phyloP scores from a whole-genome alignment of 1,284 basidiomycete species.

The Mycena citricolor region DNA sequence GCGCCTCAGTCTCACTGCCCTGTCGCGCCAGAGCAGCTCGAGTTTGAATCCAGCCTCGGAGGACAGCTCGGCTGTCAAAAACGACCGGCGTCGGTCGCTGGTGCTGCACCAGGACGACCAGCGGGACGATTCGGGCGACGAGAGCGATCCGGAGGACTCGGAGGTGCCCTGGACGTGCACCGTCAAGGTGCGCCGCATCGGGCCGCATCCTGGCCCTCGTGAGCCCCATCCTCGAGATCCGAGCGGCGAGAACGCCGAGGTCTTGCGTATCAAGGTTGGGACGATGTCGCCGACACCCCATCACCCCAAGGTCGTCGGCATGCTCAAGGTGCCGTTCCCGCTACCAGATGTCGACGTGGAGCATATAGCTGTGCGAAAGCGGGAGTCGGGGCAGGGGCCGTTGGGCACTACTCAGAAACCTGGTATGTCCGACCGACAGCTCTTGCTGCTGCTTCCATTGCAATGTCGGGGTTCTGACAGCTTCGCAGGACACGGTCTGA shows the following conservation, averaged over 20 bases:
- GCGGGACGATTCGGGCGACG: slow-evolving; percentile 48
- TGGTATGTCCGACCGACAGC: slow-evolving; percentile 1
- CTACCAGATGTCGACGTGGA: slow-evolving; percentile 77
- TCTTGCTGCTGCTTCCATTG: not conserved
- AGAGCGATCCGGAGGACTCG: slow-evolving; percentile 92
- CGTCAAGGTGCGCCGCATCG: slow-evolving; percentile 50
- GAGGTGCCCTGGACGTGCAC: slow-evolving; percentile 94
- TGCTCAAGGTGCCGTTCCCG: slow-evolving; percentile 87
- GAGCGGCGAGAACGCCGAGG: slow-evolving; percentile 12
- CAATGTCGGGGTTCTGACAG: slow-evolving; percentile 11
- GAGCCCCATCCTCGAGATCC: too few relatives aligned
- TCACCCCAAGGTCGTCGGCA: slow-evolving; percentile 92
- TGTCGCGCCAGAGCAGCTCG: slow-evolving; percentile 27
- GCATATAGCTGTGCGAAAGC: slow-evolving; percentile 47
- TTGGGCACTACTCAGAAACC: slow-evolving; percentile 17
- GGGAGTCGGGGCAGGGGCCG: slow-evolving; percentile 40
- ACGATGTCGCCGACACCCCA: slow-evolving; percentile 91
- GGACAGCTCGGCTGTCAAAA: slow-evolving; percentile 20
- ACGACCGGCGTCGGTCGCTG: slow-evolving; percentile 7
- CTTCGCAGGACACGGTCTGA: slow-evolving; percentile 35
- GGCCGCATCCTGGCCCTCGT: slow-evolving; percentile 4
- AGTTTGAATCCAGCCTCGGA: slow-evolving; percentile 26
- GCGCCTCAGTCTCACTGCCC: slow-evolving; percentile 30
- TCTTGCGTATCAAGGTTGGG: slow-evolving; percentile 60
- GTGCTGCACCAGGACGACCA: slow-evolving; percentile 27